Evolutionary conservation across 1,139 yeast genomes (phyloP), one percentile per base, ranked within the genome.

Genomic region (Zhuliangozyma blackwelliae): DNA sequence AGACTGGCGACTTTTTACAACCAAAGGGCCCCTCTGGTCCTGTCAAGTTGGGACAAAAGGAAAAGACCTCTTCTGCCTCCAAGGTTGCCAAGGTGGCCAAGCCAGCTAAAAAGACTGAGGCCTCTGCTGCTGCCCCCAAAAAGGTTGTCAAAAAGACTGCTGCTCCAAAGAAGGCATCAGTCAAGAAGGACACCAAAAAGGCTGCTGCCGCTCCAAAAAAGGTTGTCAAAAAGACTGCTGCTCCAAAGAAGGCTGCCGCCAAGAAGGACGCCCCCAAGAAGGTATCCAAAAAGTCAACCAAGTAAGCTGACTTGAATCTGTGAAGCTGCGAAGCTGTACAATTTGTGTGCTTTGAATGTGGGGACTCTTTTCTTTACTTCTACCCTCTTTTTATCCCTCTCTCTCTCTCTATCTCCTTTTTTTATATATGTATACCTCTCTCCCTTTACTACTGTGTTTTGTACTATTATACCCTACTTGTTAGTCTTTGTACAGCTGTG

Each of bases 21-120:
- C 96, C 96, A 57, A 88, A 87, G 69, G 96, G 96, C 42, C 79
- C 88, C 13, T 77, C 86, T 23, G 89, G 89, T 32, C 83, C 88
- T 25, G 79, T 82, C 47, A 82, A 82, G 62, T 61, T 79, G 47
- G 71, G 68, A 53, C 77, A 77, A 68, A 60, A 63, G 51, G 65
- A 56, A 34, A 37, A 34, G 32, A 39, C 43, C 21, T 35, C 37
- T 27, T 36, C 43, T 22, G 47, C 51, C 13, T 36, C 41, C n/a
- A 44, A 40, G 22, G 36, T 40, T 13, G 36, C 46, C 25, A 51
- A 52, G 39, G 35, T 45, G 13, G 40, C 46, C 28, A 37, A 44
- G 23, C 44, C 42, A 25, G 27, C 44, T 27, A 41, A 41, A 25
- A 49, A 47, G 32, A 38, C 47, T 20, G 27, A 22, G n/a, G 46